These are phyloP conservation scores for Mucor indicus DNA, from an alignment of 371 early-diverging fungal genomes.

Conservation along the genomic window DNA sequence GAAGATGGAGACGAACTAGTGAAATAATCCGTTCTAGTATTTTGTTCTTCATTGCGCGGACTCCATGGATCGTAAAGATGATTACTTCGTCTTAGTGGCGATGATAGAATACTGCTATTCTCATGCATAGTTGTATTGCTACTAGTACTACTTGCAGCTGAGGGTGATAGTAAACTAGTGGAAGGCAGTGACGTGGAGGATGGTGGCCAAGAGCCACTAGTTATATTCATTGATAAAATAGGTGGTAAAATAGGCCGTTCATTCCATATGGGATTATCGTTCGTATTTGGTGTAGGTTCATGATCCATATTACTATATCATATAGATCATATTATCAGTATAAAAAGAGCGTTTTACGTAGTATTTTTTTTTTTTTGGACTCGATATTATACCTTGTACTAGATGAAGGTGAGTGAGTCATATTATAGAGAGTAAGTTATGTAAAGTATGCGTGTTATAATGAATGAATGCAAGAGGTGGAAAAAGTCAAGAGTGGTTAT, in stretches of 20 bases:
- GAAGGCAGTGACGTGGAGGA: slow-evolving; percentile 2
- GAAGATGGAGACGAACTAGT: slow-evolving; percentile 1
- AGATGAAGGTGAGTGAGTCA: slow-evolving; percentile 1
- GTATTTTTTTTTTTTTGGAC: no score
- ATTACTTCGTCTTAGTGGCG: slow-evolving; percentile 3
- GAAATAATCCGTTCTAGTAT: slow-evolving; percentile 5
- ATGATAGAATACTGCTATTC: background rate
- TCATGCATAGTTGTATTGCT: slow-evolving; percentile 3
- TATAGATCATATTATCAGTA: no score
- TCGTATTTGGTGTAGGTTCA: background rate
- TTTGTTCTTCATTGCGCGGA: slow-evolving; percentile 6
- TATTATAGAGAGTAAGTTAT: no score
- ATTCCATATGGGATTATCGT: background rate
- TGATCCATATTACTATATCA: slow-evolving; percentile 7
- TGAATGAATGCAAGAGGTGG: background rate
- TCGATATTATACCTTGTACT: no score
- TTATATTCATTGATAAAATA: slow-evolving; percentile 17
- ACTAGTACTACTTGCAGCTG: background rate
- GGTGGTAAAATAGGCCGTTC: slow-evolving; percentile 16
- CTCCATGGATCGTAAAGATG: slow-evolving; percentile 10
- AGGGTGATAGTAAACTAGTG: background rate
- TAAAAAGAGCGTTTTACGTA: no score
- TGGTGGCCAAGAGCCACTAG: slow-evolving; percentile 17
- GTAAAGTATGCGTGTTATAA: no score
- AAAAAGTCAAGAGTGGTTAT: no score